Conservation (phyloP, 345 rosid species). For the Linum lewisii region DNA sequence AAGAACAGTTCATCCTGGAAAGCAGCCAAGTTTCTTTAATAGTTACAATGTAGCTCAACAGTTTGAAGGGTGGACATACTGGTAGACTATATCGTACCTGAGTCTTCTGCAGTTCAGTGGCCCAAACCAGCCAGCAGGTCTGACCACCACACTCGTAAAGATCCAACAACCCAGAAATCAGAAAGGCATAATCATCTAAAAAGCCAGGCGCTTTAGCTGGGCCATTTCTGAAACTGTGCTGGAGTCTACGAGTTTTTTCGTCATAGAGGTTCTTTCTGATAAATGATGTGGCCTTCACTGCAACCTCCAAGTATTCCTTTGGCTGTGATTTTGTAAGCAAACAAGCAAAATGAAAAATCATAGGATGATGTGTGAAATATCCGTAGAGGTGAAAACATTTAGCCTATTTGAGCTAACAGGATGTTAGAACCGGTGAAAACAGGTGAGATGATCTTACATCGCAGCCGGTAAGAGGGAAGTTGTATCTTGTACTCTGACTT, state of each 20-base stretch:
- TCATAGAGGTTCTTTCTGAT: constrained; percentile 57
- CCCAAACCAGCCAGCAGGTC: constrained; percentile 68
- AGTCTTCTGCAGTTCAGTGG: constrained; percentile 58
- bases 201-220: constrained; percentile 95
- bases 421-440: neutral
- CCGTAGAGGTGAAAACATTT: too few relatives aligned
- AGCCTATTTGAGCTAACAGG: too few relatives aligned
- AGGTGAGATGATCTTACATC: constrained; percentile 39
- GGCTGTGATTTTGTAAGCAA: constrained; percentile 41
- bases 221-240: constrained; percentile 75
- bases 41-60: neutral
- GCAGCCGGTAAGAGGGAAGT: constrained; percentile 62
- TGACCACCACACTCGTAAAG: constrained; percentile 70
- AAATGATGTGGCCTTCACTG: constrained; percentile 74
- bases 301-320: constrained; percentile 64
- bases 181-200: constrained; percentile 88
- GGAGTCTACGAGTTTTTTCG: constrained; percentile 49
- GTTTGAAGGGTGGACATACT: neutral
- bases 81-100: constrained; percentile 42
- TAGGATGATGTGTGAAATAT: too few relatives aligned
- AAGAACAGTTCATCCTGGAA: constrained; percentile 87
- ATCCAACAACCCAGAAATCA: constrained; percentile 76
- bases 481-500: constrained; percentile 34
- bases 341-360: constrained; percentile 1
- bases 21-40: neutral